phyloP scores from a whole-genome alignment of 352 stramenopile species.

The Phytophthora hibernalis region DNA sequence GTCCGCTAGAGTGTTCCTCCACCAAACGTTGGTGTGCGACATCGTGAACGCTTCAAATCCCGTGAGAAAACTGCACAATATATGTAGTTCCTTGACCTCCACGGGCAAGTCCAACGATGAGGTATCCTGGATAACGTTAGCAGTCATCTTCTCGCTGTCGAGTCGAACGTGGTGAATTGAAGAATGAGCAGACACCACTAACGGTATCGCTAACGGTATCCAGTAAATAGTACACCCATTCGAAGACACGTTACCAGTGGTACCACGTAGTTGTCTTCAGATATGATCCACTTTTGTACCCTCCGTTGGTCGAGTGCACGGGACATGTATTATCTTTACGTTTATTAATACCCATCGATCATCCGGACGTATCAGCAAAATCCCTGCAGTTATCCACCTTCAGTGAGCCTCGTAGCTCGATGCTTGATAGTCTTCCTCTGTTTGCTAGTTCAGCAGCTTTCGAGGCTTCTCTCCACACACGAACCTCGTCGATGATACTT shows the following conservation, averaged over 20 bases:
- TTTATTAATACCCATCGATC: constrained; percentile 1
- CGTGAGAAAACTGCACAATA: constrained; percentile 25
- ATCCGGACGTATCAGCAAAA: neutral
- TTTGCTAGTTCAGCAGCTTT: neutral
- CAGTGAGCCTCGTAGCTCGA: constrained; percentile 11
- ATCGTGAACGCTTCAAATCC: constrained; percentile 37
- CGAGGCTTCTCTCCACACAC: constrained; percentile 29
- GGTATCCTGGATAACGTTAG: neutral
- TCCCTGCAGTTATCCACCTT: constrained; percentile 1
- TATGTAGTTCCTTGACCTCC: neutral
- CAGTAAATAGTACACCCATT: neutral
- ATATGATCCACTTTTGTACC: constrained; percentile 12
- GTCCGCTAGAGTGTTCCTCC: constrained; percentile 9
- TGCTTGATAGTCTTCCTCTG: neutral
- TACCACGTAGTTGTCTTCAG: neutral
- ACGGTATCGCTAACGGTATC: neutral
- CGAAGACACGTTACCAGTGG: no score
- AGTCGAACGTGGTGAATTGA: neutral
- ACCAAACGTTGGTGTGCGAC: constrained; percentile 23
- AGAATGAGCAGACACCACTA: neutral
- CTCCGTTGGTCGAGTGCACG: constrained; percentile 23
- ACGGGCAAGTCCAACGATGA: neutral
- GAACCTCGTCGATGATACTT: constrained; percentile 41
- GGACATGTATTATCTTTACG: constrained; percentile 10
- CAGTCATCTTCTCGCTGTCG: neutral